These are phyloP conservation scores for Myriosclerotinia scirpicola DNA, from an alignment of 2,329 filamentous ascomycete genomes.

Conservation along the genomic window DNA sequence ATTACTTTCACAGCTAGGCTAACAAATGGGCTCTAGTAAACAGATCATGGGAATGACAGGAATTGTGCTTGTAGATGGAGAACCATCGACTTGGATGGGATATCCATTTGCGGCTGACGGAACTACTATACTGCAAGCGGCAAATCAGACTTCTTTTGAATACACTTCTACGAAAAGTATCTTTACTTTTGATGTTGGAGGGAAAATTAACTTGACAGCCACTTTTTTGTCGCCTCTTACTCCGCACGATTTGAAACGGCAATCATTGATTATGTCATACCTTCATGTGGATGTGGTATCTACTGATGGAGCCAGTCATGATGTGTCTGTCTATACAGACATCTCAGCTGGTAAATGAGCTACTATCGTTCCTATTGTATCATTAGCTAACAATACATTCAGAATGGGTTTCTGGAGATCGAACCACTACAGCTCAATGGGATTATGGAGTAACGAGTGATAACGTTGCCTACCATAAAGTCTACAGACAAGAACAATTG, in stretches of 20 bases:
- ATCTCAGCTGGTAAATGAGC: constrained; percentile 61
- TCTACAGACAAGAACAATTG: constrained; percentile 59
- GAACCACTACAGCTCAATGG: constrained; percentile 59
- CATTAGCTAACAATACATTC: background rate
- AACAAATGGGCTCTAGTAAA: constrained; percentile 44
- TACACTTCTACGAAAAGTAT: constrained; percentile 73
- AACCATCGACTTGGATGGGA: constrained; percentile 65
- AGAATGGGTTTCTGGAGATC: constrained; percentile 73
- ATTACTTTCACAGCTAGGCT: background rate
- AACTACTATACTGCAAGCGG: constrained; percentile 41
- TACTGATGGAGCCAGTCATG: constrained; percentile 60
- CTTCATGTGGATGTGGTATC: constrained; percentile 63
- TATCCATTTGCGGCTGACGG: constrained; percentile 46
- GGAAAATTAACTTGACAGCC: constrained; percentile 62
- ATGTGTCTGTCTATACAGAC: constrained; percentile 71
- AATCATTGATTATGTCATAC: constrained; percentile 71
- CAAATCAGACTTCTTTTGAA: constrained; percentile 61
- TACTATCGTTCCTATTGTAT: too few species aligned
- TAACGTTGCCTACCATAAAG: constrained; percentile 62
- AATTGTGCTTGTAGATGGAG: constrained; percentile 66
- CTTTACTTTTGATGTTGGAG: constrained; percentile 65
- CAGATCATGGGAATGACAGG: constrained; percentile 65
- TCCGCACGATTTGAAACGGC: constrained; percentile 62
- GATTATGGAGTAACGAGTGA: constrained; percentile 50
- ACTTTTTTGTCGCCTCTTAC: constrained; percentile 72